A percentile compares a stretch with the other conserved stretches of the same genome.
phyloP scores from a whole-genome alignment of 2,329 filamentous ascomycete genomes.

The Lecanicillium sp. region DNA sequence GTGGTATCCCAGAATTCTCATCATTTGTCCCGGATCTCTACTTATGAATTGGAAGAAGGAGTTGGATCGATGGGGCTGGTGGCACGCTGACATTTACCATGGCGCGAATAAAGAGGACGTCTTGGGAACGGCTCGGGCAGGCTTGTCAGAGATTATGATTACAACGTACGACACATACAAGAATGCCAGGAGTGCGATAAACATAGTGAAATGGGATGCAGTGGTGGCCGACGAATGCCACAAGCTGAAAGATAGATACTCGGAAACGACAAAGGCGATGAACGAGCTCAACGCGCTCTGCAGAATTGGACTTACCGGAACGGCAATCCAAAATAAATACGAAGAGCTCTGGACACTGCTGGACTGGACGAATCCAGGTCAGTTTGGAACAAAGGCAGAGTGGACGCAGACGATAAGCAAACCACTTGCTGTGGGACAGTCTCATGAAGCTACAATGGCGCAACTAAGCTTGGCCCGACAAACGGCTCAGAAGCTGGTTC shows the following conservation, averaged over 20 bases:
- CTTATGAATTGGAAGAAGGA: conserved; percentile 91
- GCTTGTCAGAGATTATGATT: conserved; percentile 81
- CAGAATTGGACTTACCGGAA: conserved; percentile 87
- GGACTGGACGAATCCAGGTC: conserved; percentile 91
- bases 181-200: conserved; percentile 65
- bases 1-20: conserved; percentile 73
- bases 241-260: conserved; percentile 69
- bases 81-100: conserved; percentile 79
- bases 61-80: conserved; percentile 88
- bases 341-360: conserved; percentile 94
- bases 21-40: conserved; percentile 82
- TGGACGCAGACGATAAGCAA: conserved; percentile 75
- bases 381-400: conserved; percentile 53
- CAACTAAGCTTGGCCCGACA: conserved; percentile 75
- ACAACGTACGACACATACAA: conserved; percentile 92
- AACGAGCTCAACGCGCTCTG: conserved; percentile 86
- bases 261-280: conserved; percentile 79
- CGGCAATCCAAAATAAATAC: conserved; percentile 96
- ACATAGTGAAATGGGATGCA: conserved; percentile 85
- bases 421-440: conserved; percentile 80
- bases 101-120: conserved; percentile 61
- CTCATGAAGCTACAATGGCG: conserved; percentile 78
- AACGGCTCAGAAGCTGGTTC: conserved; percentile 75
- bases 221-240: conserved; percentile 95
- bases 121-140: conserved; percentile 63